Base-by-base conservation (phyloP, 768 basidiomycete species). In the Dioszegia aurantiaca region DNA sequence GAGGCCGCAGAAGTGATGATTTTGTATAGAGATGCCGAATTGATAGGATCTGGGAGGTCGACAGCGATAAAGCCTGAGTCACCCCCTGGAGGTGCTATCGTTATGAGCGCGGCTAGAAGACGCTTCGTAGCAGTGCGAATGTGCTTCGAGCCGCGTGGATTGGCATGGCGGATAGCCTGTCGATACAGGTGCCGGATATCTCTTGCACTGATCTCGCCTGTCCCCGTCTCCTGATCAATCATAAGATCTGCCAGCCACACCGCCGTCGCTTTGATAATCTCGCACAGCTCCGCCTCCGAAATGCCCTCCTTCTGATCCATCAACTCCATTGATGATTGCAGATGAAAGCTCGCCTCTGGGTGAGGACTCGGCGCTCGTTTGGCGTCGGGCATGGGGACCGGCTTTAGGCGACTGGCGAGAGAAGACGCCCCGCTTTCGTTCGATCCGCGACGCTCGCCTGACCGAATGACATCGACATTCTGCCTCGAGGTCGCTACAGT, bases 111-210 rank as follows among this genome's bases (percentile, higher is more conserved):
- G 0, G 65, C 65, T 16, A 72, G 57, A 4, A 72, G 60, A 21
- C 70, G 56, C n/a, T 69, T 63, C 10, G 67, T 61, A 14, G 68
- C 60, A 19, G 61, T 72, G 2, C 70, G 54, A 9, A 69, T 56
- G 11, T 56, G 30, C 12, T 49, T 26, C 0, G 64, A 60, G 2
- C 60, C 52, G 9, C 46, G 52, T 5, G 60, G 55, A 17, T 61
- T 51, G 24, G 68, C 63, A 31, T 65, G 62, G 3, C 55, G 44
- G 11, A 65, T 55, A 21, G 63, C 63, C 43, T 64, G 56, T 3
- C 41, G 41, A 24, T 67, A 69, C 4, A 72, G 51, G 19, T 59
- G 62, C 23, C 33, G 47, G 53, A 31, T 49, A 24, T 60, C 31
- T 31, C 16, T 47, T 42, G 45, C 43, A 30, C 17, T 24, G 16